These are phyloP conservation scores for Orbilia blumenaviensis DNA, from an alignment of 2,329 filamentous ascomycete species.

Conservation along the genomic window DNA sequence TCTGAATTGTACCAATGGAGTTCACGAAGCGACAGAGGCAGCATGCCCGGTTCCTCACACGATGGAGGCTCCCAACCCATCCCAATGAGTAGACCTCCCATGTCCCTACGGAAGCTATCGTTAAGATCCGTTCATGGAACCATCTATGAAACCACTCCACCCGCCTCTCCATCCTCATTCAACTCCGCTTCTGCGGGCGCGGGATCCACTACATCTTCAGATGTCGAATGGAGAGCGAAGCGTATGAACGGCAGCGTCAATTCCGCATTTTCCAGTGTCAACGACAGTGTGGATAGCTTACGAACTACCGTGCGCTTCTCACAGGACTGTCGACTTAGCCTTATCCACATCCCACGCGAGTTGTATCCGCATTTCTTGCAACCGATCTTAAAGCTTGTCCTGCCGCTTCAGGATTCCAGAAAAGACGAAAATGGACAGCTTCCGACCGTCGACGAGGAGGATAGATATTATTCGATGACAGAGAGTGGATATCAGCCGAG, in stretches of 20 bases:
- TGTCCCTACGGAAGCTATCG: conserved; percentile 51
- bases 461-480: conserved; percentile 64
- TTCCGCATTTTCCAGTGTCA: conserved; percentile 35
- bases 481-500: conserved; percentile 45
- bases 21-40: conserved; percentile 49
- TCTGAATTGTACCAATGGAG: conserved; percentile 41
- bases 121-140: conserved; percentile 52
- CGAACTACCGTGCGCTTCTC: conserved; percentile 58
- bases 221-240: conserved; percentile 53
- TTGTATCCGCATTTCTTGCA: conserved; percentile 82
- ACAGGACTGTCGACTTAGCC: conserved; percentile 84
- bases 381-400: conserved; percentile 83
- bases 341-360: conserved; percentile 87
- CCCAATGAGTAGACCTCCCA: conserved; percentile 43
- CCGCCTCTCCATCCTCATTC: conserved; percentile 50
- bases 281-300: conserved; percentile 56
- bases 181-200: conserved; percentile 41
- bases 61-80: conserved; percentile 46
- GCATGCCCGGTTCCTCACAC: conserved; percentile 38
- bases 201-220: conserved; percentile 44
- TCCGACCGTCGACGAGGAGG: conserved; percentile 51
- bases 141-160: conserved; percentile 51
- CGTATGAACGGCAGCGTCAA: conserved; percentile 46
- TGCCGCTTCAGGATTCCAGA: conserved; percentile 69
- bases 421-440: conserved; percentile 59